Evolutionary conservation across 352 stramenopile species (phyloP), one percentile per base, ranked within the genome.

Genomic region (Globisporangium uncinulatum): DNA sequence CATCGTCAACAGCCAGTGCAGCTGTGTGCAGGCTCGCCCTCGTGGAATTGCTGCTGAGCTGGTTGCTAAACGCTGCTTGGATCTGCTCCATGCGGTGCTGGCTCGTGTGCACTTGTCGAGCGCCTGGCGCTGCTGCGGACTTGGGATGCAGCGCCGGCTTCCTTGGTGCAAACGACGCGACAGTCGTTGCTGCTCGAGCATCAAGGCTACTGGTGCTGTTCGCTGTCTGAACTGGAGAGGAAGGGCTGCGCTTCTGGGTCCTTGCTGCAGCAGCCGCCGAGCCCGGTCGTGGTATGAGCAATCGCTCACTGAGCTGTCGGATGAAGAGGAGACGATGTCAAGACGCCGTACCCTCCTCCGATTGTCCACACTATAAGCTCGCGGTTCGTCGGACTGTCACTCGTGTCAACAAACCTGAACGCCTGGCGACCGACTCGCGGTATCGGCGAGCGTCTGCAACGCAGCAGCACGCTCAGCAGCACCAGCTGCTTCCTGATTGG

Each of bases 121-220:
- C 19, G 29, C 65, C 65, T 63, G 55, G 21, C 3, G 41, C 59
- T 2, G 41, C 59, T 3, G 65, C 70, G 4, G 73, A 77, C 39
- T 79, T 82, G 21, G 73, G 73, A 9, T 68, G 70, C 68, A 68
- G 66, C 0, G 73, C 57, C 11, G 72, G 69, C 21, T 78, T 81
- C 20, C 29, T 17, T 13, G 57, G 50, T 14, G 14, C 43, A 15
- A 39, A 44, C 5, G 43, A 7, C 13, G 13, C 19, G 8, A 11
- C 5, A 24, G 20, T 17, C 11, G 31, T 15, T 15, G 11, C 11
- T 19, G 1, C 9, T 14, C 5, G 36, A 1, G 19, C 7, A 1
- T 19, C 29, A 10, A 31, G 2, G 19, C 2, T 13, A 4, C 17
- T 46, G 34, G 34, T 20, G 4, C 19, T 24, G 17, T 48, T 11